Evolutionary conservation across 2,329 filamentous ascomycete genomes (phyloP), one percentile per base, ranked within the genome.

Genomic region (Trichoderma gracile): DNA sequence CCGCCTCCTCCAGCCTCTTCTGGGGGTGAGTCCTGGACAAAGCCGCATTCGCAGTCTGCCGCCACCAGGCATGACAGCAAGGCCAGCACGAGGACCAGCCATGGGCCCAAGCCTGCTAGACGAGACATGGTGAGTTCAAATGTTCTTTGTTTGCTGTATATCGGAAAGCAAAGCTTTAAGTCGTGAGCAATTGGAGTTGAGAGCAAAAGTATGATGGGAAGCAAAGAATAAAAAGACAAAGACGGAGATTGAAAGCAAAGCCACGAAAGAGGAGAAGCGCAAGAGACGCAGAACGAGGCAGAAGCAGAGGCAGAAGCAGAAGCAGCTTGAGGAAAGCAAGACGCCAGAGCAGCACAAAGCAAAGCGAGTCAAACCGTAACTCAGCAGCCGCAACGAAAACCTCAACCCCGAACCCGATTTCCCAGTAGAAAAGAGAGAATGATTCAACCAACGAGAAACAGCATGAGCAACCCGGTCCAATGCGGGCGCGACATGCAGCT

Each of bases 1-100:
- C n/a, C 43, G 43, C 14, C 17, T 42, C 33, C 5, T 10, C 10
- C 33, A 10, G 1, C 10, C 10, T 38, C 33, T 38, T 10, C 33
- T 5, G 25, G 25, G 10, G 33, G 33, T 3, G 63, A 30, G 6
- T 80, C 75, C 66, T 78, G 79, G 3, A 82, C 82, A 74, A 92
- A 93, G 58, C 90, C 91, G 72, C 91, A 94, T 70, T 90, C 85
- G 77, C 91, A 93, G n/a, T 53, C 47, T 33, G 60, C 64, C 14
- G 12, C 42, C 40, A 49, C 60, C 19, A 59, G 6, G 33, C 61
- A n/a, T 33, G 54, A 42, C 54, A 49, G 14, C 14, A 62, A 25
- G n/a, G 45, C 40, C 40, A 65, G 38, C 30, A 57, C 6, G 21
- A 57, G 15, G 43, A 23, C 27, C 49, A 65, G 3, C 49, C 59